Evolutionary conservation across 2,329 filamentous ascomycete species (phyloP), one percentile per base, ranked within the genome.

Genomic region (Calonectria naviculata): DNA sequence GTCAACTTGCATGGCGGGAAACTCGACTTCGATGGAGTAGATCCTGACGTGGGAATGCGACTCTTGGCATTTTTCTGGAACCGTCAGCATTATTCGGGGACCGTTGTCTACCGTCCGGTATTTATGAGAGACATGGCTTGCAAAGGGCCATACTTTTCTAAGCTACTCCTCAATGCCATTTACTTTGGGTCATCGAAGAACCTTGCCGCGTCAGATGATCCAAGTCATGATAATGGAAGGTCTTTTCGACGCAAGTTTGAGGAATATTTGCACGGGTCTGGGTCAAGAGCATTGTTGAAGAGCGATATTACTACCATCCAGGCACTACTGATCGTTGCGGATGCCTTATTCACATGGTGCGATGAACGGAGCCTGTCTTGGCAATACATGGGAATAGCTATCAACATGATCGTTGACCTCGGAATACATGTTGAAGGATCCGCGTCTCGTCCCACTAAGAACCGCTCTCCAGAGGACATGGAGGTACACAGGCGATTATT

Each of bases 1-100:
- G 79, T 89, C 65, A 86, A 89, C 71, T 81, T 85, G 52, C 79
- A 81, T 5, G 78, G 83, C 19, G 84, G 83, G 2, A 85, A 85
- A 66, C 82, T 89, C 5, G 88, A 90, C 74, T 89, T 91, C 76
- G 88, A 90, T 74, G 88, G 87, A 2, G 84, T 89, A 0, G 84
- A 87, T 28, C 83, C 87, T 0, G 84, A 88, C 3, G 67, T 89
- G 5, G 88, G 84, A 5, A 85, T 88, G 80, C 84, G 88, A 36
- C 76, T 90, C 4, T 78, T 90, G 0, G 81, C 83, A 1, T 76
- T 90, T 0, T 86, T 89, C 65, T 89, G 87, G 87, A 89, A 87
- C 74, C 85, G 88, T 8, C 88, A 89, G 63, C 87, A 89, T 65
- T 83, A 87, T 65, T 83, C 84, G 0, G 70, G 70, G 2, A 44